Base-by-base conservation (phyloP, 495 filamentous ascomycete genomes). In the Cercophora scortea region DNA sequence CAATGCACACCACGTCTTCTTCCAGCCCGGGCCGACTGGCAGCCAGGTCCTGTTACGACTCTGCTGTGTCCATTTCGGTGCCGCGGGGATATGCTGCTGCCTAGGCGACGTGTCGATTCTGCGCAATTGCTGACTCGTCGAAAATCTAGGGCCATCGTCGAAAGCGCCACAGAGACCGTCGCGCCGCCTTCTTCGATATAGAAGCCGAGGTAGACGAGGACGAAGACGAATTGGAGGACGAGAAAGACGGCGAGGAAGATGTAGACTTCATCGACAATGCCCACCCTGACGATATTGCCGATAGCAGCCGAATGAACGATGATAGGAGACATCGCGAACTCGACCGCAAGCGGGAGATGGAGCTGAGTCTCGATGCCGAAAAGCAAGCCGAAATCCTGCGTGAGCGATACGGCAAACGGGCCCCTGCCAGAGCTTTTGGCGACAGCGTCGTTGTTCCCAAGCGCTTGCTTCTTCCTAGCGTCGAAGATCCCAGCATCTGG, bases 131-230 rank as follows among this genome's bases (percentile, higher is more conserved):
- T 67, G 38, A 60, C 57, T 35, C 34, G 8, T 46, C 45, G 13
- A 54, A 25, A 38, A 40, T 51, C 17, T 56, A 93, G 86, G 79
- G 79, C 58, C 88, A 83, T 57, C 86, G 87, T 42, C 77, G 82
- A 54, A 96, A 96, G 65, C 87, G 90, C 43, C 77, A 78, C 64
- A 82, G 80, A 63, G 81, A 85, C 55, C 79, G 76, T 49, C 78
- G 87, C 49, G 85, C 87, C 55, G 78, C 82, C 46, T 96, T 95
- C 81, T 78, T 98, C 70, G 93, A 98, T 78, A 86, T 88, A 55
- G 93, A 96, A 74, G 92, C 92, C 61, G 93, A 95, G 70, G 92
- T 97, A 51, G 92, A 96, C 56, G 92, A 88, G 49, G 92, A 98
- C 45, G 92, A 97, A 50, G 92, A 95, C 46, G 86, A 82, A 53